phyloP scores from a whole-genome alignment of 148 eudicot species.

The Cornus controversa region DNA sequence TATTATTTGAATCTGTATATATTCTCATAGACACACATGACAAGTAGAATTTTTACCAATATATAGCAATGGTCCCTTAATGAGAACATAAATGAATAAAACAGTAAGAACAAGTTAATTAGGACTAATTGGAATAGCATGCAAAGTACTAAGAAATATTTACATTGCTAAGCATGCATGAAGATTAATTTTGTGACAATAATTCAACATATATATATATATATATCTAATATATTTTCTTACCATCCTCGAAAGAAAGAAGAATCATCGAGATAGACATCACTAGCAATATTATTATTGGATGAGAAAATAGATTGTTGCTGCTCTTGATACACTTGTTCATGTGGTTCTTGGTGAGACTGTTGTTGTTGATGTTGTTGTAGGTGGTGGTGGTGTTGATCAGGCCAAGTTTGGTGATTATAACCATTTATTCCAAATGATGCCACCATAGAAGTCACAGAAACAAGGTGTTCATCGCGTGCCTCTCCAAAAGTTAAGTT shows the following conservation, averaged over 20 bases:
- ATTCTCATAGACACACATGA: no score
- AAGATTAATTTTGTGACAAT: neutral
- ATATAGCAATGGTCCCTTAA: no score
- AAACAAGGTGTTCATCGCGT: neutral
- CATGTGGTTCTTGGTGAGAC: neutral
- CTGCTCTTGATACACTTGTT: no score
- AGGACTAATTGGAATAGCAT: no score
- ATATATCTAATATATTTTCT: neutral
- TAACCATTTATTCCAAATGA: neutral
- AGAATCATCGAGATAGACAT: neutral
- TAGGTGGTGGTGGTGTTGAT: neutral
- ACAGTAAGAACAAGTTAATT: no score
- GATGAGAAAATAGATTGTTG: neutral
- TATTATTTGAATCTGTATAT: no score
- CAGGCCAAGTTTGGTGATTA: neutral
- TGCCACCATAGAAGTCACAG: neutral
- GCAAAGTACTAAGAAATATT: no score
- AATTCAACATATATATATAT: neutral
- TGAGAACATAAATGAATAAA: no score
- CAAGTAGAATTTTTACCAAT: no score
- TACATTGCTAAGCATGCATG: neutral
- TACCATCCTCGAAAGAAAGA: neutral
- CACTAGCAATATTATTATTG: neutral
- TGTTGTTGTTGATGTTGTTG: neutral
- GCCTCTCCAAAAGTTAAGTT: slow-evolving; percentile 29